Percentiles rank a stretch among this genome's conserved stretches.
Evolutionary conservation across 176 grass and related monocot species (phyloP).

Genomic region (Avena sativa): DNA sequence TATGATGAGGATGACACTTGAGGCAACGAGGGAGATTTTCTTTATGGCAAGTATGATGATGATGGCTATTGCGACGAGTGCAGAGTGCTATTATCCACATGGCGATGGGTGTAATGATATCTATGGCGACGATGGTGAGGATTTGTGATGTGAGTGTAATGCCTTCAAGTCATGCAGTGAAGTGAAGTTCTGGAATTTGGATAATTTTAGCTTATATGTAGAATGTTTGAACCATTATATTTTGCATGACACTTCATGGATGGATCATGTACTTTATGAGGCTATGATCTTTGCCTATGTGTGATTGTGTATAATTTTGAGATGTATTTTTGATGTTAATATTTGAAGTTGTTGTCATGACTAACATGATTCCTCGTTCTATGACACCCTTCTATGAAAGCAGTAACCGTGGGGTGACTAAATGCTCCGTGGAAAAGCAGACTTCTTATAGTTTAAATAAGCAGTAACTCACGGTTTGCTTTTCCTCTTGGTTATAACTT

Average conservation of each 20-base stretch:
- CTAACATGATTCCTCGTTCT: no score
- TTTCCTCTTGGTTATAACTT: neutral
- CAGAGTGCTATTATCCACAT: neutral
- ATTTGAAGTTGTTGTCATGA: no score
- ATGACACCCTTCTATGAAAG: no score
- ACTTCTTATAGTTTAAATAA: no score
- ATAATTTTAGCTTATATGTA: neutral
- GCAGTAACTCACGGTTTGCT: neutral
- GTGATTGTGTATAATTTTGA: no score
- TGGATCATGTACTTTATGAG: neutral
- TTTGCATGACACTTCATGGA: neutral
- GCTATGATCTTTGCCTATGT: neutral
- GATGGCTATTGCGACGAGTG: neutral
- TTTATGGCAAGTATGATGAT: neutral
- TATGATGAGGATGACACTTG: no score
- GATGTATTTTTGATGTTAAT: no score
- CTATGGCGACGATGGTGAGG: no score
- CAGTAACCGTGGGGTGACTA: no score
- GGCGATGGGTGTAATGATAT: no score
- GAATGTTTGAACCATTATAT: neutral
- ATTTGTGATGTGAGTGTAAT: neutral
- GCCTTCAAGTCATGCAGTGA: neutral
- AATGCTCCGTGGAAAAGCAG: no score
- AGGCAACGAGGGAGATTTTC: no score
- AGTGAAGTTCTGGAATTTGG: neutral